Base-by-base conservation (phyloP, 2,329 filamentous ascomycete genomes). In the Trichoderma sp. region DNA sequence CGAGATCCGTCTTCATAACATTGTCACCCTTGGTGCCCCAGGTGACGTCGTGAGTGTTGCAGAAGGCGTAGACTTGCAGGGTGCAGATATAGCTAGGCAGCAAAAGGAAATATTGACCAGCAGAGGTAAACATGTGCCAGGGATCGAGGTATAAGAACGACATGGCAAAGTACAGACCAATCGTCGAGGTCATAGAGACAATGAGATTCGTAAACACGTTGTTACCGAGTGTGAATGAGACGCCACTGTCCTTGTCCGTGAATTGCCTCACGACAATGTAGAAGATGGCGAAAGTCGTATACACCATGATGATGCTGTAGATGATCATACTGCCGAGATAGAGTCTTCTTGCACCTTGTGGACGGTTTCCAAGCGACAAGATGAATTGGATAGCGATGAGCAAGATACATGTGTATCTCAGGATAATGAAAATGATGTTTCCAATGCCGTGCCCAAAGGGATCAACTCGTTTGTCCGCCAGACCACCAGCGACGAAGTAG, bases 1-100 rank as follows among this genome's bases (percentile, higher is more conserved):
- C 95, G 0, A 99, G 88, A 77, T 99, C 96, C 8, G 92, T 97
- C 79, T 92, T 90, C 74, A 95, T 90, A 39, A 97, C 89, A 79
- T 99, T 99, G 84, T 99, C 95, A 67, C 95, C 95, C 81, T 99
- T 99, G 54, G 95, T 99, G 53, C 95, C 95, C 95, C 95, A 99
- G 0, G 94, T 97, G 22, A 99, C 93, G 78, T 99, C 95, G 86
- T 99, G 95, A 0, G 94, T 97, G 82, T 99, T 99, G 84, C 95
- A 98, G 80, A 99, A 99, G 52, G 95, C 95, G 80, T 99, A 99
- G 22, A 98, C 93, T 79, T 99, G 95, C 2, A 99, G 86, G 0
- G 93, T 98, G 83, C 95, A 98, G 80, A 99, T 97, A 82, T 98
- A 99, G 45, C 86, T 90, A 0, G 95, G 95, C 39, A 99, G 84